These are phyloP conservation scores for Dalbergia cultrata DNA, from an alignment of 306 rosid species.

Conservation along the genomic window DNA sequence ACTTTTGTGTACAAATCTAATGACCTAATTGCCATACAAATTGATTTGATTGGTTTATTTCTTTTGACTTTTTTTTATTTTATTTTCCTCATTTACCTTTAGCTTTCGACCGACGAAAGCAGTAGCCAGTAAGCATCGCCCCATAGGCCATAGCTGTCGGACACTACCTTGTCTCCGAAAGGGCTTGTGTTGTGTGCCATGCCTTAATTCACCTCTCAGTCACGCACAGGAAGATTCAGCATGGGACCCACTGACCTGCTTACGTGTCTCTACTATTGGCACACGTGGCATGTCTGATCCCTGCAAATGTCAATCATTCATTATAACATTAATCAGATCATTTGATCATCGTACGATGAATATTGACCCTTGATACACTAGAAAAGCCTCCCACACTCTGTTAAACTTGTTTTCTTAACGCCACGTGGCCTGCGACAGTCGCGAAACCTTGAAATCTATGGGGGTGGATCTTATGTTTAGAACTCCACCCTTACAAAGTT, in stretches of 20 bases:
- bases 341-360: not conserved
- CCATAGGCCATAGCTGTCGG: not conserved
- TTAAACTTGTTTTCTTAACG: not conserved
- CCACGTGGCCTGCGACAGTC: not conserved
- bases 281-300: not conserved
- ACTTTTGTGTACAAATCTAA: no score
- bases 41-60: no score
- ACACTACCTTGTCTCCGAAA: not conserved
- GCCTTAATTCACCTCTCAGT: not conserved
- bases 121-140: no score
- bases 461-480: no score
- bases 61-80: no score
- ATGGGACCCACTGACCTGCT: conserved; percentile 16
- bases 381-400: not conserved
- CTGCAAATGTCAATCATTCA: not conserved
- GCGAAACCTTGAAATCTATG: not conserved
- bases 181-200: not conserved
- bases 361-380: no score
- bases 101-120: no score
- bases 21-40: no score
- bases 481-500: no score
- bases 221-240: not conserved
- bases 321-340: not conserved
- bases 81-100: no score
- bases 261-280: conserved; percentile 16